A percentile compares a stretch with the other conserved stretches of the same genome.
Evolutionary conservation across 2,329 filamentous ascomycete genomes (phyloP).

Genomic region (Acephala macrosclerotiorum): DNA sequence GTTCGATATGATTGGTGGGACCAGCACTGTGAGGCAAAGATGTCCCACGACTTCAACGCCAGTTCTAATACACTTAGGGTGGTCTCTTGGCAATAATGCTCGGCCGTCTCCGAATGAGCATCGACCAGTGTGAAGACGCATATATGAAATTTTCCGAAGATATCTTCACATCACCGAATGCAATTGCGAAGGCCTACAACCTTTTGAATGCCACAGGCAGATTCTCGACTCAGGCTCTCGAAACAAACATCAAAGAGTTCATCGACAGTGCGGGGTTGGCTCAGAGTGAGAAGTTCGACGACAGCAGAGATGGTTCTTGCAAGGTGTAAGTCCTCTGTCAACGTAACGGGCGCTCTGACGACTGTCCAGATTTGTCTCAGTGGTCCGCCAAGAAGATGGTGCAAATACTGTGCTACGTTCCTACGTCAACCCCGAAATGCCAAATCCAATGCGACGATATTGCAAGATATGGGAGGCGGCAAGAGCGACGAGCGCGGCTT

Average conservation of each 20-base stretch:
- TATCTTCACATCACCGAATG: constrained; percentile 11
- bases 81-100: constrained; percentile 48
- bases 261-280: neutral
- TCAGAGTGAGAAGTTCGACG: neutral
- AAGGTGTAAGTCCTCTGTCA: neutral
- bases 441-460: constrained; percentile 16
- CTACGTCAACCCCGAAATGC: constrained; percentile 4
- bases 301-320: neutral
- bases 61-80: neutral
- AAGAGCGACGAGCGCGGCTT: constrained; percentile 25
- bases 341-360: neutral
- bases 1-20: neutral
- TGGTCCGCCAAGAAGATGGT: constrained; percentile 7
- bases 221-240: neutral
- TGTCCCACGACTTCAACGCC: neutral
- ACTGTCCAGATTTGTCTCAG: neutral
- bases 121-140: constrained; percentile 44
- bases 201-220: neutral
- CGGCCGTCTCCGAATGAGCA: constrained; percentile 45
- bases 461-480: constrained; percentile 34
- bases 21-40: neutral
- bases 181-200: neutral
- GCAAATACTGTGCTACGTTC: constrained; percentile 2
- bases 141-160: constrained; percentile 34
- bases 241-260: neutral